These are phyloP conservation scores for Trichopus zeylanicus DNA, from an alignment of 116 monocot genomes.

Conservation along the genomic window DNA sequence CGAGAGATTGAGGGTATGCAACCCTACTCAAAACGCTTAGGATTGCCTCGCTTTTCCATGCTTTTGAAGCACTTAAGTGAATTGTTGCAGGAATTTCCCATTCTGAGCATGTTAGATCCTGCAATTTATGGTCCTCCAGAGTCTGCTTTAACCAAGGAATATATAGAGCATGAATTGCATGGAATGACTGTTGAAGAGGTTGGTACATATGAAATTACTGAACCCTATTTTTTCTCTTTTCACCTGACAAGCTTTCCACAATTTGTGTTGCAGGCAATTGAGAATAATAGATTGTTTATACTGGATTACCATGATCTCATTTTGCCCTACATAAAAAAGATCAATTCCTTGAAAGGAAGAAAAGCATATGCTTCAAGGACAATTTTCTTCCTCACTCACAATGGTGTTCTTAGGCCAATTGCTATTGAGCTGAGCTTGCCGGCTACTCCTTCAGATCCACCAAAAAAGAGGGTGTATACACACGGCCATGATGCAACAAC, in stretches of 20 bases:
- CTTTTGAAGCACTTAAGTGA: neutral
- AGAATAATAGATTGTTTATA: constrained; percentile 49
- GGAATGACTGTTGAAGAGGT: constrained; percentile 80
- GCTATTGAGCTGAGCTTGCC: constrained; percentile 76
- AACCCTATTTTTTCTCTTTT: neutral
- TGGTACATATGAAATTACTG: neutral
- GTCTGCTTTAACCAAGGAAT: constrained; percentile 72
- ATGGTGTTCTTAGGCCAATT: constrained; percentile 44
- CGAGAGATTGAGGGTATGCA: constrained; percentile 65
- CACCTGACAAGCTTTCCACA: neutral
- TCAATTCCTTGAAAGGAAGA: constrained; percentile 46
- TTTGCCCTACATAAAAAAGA: constrained; percentile 57
- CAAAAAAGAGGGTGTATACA: constrained; percentile 43
- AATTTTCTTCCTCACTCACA: constrained; percentile 34
- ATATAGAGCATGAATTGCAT: constrained; percentile 43
- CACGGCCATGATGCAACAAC: constrained; percentile 48
- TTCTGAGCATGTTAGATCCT: constrained; percentile 69
- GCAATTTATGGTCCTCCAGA: constrained; percentile 55
- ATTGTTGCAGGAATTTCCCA: constrained; percentile 60
- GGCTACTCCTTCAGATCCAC: constrained; percentile 19
- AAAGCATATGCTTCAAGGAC: constrained; percentile 72
- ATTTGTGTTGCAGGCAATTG: constrained; percentile 46
- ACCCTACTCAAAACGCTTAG: no score
- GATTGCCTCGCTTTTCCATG: no score
- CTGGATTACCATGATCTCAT: constrained; percentile 74